phyloP scores from a whole-genome alignment of 768 basidiomycete species.

The Kwoniella mangroviensis region DNA sequence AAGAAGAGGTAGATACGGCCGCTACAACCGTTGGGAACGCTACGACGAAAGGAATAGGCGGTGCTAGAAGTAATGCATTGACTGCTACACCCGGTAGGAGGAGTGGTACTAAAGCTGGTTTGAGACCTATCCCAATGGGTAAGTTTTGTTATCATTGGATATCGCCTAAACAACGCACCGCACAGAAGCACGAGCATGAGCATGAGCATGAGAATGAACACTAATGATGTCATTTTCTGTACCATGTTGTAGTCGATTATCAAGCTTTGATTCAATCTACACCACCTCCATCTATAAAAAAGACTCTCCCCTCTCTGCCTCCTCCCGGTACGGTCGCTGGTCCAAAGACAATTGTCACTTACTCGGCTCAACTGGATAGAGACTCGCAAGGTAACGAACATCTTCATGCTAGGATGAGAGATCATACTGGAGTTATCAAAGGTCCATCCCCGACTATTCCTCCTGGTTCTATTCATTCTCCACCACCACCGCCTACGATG shows the following conservation, averaged over 20 bases:
- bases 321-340: background rate
- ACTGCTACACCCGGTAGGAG: slow-evolving; percentile 11
- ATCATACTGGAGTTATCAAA: slow-evolving; percentile 10
- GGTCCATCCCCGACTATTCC: background rate
- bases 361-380: slow-evolving; percentile 38
- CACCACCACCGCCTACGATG: slow-evolving; percentile 11
- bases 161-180: too few relatives aligned
- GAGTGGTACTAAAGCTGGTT: slow-evolving; percentile 37
- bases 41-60: slow-evolving; percentile 31
- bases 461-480: too few relatives aligned
- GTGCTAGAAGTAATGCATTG: slow-evolving; percentile 19
- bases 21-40: slow-evolving; percentile 35
- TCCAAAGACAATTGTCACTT: slow-evolving; percentile 34
- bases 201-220: too few relatives aligned
- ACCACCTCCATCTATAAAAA: slow-evolving; percentile 15
- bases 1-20: slow-evolving; percentile 29
- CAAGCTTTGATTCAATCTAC: slow-evolving; percentile 35
- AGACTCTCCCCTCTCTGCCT: slow-evolving; percentile 8
- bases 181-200: too few relatives aligned
- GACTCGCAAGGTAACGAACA: slow-evolving; percentile 38
- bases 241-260: slow-evolving; percentile 39
- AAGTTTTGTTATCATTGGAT: slow-evolving; percentile 2
- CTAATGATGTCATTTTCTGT: background rate
- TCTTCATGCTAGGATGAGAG: slow-evolving; percentile 14
- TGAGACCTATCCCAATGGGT: slow-evolving; percentile 45